Evolutionary conservation across 2,329 filamentous ascomycete genomes (phyloP).

Genomic region (Didymellaceae sp.): DNA sequence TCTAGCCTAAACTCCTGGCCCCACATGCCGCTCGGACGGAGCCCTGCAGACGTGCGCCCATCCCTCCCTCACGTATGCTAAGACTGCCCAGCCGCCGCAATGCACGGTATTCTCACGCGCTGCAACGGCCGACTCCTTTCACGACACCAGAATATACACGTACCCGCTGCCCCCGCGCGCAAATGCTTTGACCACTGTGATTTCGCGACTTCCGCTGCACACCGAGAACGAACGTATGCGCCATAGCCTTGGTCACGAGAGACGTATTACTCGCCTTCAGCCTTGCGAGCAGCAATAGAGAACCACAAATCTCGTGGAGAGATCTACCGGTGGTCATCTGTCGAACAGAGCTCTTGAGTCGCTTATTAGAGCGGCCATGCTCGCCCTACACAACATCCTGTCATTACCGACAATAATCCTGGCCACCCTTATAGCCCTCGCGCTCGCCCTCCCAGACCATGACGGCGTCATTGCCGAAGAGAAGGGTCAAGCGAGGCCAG

Average conservation of each 20-base stretch:
- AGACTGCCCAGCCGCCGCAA: slow-evolving; percentile 7
- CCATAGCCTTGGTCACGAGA: background rate
- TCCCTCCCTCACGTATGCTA: slow-evolving; percentile 11
- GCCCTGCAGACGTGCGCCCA: slow-evolving; percentile 7
- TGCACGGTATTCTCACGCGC: slow-evolving; percentile 1
- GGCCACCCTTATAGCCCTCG: slow-evolving; percentile 26
- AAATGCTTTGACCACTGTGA: background rate
- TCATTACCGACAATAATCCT: slow-evolving; percentile 33
- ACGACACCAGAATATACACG: slow-evolving; percentile 4
- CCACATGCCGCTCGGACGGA: slow-evolving; percentile 13
- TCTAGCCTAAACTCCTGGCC: slow-evolving; percentile 7
- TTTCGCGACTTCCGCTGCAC: background rate
- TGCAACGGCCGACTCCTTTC: slow-evolving; percentile 1
- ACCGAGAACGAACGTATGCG: slow-evolving; percentile 3
- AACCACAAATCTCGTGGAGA: slow-evolving; percentile 3
- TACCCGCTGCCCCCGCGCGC: background rate
- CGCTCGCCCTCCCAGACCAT: slow-evolving; percentile 30
- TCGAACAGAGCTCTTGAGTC: slow-evolving; percentile 2
- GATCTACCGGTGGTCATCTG: too few species aligned
- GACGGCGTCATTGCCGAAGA: slow-evolving; percentile 35
- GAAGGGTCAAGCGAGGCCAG: slow-evolving; percentile 19
- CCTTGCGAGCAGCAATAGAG: background rate
- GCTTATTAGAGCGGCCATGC: slow-evolving; percentile 25
- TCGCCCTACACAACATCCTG: slow-evolving; percentile 26
- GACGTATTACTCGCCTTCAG: background rate